phyloP scores from a whole-genome alignment of 129 eudicot species.

The Tagetes patula region DNA sequence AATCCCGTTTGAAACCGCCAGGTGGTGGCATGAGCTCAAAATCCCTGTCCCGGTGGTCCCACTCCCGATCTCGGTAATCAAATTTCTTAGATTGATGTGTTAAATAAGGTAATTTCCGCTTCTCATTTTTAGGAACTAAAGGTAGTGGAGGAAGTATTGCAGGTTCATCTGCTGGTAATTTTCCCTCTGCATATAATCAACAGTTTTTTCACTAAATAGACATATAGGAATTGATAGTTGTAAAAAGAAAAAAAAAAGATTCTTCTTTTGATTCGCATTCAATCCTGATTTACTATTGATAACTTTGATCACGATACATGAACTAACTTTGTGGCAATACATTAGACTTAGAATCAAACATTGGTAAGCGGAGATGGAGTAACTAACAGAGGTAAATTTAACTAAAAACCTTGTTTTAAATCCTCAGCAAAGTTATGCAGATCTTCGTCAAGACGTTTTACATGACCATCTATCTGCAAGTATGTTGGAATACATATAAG shows the following conservation, averaged over 20 bases:
- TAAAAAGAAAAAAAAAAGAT: background rate
- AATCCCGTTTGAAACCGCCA: constrained; percentile 81
- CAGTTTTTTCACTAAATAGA: background rate
- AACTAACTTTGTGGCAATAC: background rate
- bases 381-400: constrained; percentile 11
- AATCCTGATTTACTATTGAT: background rate
- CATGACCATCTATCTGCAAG: constrained; percentile 94
- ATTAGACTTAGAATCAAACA: background rate
- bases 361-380: background rate
- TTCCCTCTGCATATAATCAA: constrained; percentile 64
- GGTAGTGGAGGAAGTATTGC: constrained; percentile 91
- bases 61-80: constrained; percentile 73
- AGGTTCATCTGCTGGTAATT: constrained; percentile 90
- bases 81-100: constrained; percentile 74
- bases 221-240: background rate
- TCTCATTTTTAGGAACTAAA: constrained; percentile 77
- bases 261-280: background rate
- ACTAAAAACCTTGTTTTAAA: constrained; percentile 78
- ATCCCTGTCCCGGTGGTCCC: constrained; percentile 90
- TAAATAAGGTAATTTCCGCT: constrained; percentile 51
- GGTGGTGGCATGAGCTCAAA: constrained; percentile 99
- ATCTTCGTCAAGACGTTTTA: constrained; percentile 96
- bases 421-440: constrained; percentile 91
- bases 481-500: constrained; percentile 5
- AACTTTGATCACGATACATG: constrained; percentile 2